Evolutionary conservation across 495 filamentous ascomycete genomes (phyloP).

Genomic region (Xylaria acuta): DNA sequence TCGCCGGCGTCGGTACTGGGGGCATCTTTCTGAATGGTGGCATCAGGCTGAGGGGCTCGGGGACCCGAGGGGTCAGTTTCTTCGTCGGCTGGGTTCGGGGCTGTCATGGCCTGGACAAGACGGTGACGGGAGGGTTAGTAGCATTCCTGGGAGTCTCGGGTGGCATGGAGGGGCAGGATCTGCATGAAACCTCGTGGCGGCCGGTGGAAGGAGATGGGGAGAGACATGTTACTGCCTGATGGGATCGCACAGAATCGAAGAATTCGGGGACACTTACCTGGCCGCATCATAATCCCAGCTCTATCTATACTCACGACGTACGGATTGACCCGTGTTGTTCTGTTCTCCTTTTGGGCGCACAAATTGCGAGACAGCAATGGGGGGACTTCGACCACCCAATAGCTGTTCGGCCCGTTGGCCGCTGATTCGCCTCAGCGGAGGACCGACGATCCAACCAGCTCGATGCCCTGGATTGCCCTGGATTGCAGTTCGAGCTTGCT

Average conservation of each 20-base stretch:
- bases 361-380: not conserved
- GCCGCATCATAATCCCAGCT: constrained; percentile 15
- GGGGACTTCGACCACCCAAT: not conserved
- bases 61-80: constrained; percentile 40
- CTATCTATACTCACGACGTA: constrained; percentile 1
- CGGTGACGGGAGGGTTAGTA: constrained; percentile 1
- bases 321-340: not conserved
- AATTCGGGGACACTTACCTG: constrained; percentile 17
- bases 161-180: not conserved
- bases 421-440: constrained; percentile 1
- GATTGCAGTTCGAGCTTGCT: not conserved
- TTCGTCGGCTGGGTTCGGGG: constrained; percentile 35
- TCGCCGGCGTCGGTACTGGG: constrained; percentile 27
- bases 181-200: constrained; percentile 3
- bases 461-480: not conserved
- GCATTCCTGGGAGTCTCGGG: constrained; percentile 17
- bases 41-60: constrained; percentile 26
- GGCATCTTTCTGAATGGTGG: constrained; percentile 26
- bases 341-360: not conserved
- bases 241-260: constrained; percentile 1
- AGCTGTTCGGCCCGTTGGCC: not conserved
- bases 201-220: not conserved
- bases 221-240: constrained; percentile 12
- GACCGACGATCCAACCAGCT: constrained; percentile 12
- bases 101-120: constrained; percentile 41